Base-by-base conservation (phyloP, 805 yeast genomes). In the Suhomyces emberorum region DNA sequence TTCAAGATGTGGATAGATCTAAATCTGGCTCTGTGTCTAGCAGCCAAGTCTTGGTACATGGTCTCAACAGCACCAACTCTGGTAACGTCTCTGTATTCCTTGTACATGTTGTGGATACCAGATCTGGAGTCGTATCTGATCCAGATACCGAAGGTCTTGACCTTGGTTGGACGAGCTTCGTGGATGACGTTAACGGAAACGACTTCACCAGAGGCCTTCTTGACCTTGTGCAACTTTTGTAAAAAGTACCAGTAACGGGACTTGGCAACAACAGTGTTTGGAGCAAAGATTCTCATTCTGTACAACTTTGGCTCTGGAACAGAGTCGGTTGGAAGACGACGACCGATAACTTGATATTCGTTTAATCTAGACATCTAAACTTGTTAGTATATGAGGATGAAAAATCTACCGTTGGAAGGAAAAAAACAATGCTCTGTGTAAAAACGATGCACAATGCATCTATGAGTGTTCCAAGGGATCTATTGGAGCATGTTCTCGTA, bases 81-180 rank as follows among this genome's bases (percentile, higher is more conserved):
- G 80, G 96, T 76, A 61, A 91, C 95, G 64, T 91, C 98, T 77
- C 98, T 88, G 93, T 88, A 87, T 81, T 93, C 99, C 83, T 93
- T 93, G 96, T 93, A 93, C 97, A 93, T 93, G 95, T 93, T 93
- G 95, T 93, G 98, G 66, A 96, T 89, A 79, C 99, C 99, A 58
- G 98, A 93, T 85, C 99, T 95, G 55, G 99, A 93, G 72, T 93
- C 98, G 86, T 93, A 93, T 81, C 98, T 89, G 72, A 93, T 85
- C 99, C 99, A 93, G 79, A 93, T 73, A 80, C 97, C 98, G 70
- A 89, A 93, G 87, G 89, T 93, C 89, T 93, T 93, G 68, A 93
- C 98, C 81, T 87, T 89, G 76, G 96, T 87, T 76, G 98, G 98
- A 80, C 80, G 86, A 69, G 88, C 76, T 80, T 93, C 99, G 68